Conservation (phyloP, 2,329 filamentous ascomycete genomes). For the Colletotrichum acutatum region DNA sequence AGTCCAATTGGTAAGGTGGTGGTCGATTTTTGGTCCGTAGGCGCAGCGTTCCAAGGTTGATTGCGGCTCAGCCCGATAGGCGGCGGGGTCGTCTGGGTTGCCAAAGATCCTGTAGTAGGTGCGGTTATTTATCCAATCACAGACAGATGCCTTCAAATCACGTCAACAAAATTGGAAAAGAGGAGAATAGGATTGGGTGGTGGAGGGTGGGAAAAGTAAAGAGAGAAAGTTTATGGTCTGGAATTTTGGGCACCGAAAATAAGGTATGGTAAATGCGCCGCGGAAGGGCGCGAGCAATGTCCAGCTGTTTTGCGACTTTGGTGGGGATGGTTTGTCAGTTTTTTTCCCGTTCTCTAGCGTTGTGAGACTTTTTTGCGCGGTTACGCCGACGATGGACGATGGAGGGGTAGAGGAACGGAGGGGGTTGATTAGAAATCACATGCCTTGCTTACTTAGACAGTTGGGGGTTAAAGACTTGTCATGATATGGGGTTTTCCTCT, state of each 20-base stretch:
- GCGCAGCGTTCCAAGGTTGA: background rate
- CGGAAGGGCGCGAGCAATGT: constrained; percentile 1
- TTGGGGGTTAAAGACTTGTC: background rate
- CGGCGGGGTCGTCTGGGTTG: constrained; percentile 3
- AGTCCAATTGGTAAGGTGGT: background rate
- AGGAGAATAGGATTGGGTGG: constrained; percentile 11
- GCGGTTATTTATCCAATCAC: background rate
- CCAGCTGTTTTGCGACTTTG: background rate
- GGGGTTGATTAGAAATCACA: constrained; percentile 36
- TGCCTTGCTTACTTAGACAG: constrained; percentile 14
- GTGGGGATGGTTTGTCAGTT: background rate
- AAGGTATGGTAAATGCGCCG: constrained; percentile 22
- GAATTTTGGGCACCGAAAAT: background rate
- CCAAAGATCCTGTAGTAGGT: background rate
- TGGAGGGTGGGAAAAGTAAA: background rate
- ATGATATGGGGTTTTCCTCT: background rate
- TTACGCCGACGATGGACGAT: constrained; percentile 3
- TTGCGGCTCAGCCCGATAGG: constrained; percentile 33
- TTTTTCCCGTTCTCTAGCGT: background rate
- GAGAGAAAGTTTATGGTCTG: background rate
- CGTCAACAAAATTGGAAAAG: constrained; percentile 17
- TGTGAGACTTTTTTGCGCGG: background rate
- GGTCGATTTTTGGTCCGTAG: background rate
- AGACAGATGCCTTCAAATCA: constrained; percentile 8
- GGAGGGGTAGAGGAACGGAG: constrained; percentile 30